A percentile compares a stretch with the other conserved stretches of the same genome.
These are phyloP conservation scores for Pholiota molesta DNA, from an alignment of 768 basidiomycete species.

Conservation along the genomic window DNA sequence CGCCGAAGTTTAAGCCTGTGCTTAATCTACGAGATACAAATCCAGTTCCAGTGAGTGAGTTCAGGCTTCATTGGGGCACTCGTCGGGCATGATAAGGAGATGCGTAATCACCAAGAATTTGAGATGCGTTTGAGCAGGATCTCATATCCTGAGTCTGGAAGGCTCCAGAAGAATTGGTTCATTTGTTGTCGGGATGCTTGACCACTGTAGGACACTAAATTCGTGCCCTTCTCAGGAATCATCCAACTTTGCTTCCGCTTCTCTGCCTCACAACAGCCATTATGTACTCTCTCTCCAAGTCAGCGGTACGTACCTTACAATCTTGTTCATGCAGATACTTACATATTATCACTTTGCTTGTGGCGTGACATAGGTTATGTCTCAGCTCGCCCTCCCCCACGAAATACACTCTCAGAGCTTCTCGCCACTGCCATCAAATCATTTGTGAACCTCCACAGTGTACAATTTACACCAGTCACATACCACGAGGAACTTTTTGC, in stretches of 20 bases:
- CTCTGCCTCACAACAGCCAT: slow-evolving; percentile 38
- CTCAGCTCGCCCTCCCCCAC: slow-evolving; percentile 31
- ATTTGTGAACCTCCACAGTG: slow-evolving; percentile 35
- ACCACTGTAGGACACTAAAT: no score
- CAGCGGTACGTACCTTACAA: slow-evolving; percentile 36
- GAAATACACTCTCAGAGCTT: slow-evolving; percentile 30
- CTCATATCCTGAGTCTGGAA: no score
- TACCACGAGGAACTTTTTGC: slow-evolving; percentile 38
- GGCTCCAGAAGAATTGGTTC: no score
- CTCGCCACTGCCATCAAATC: slow-evolving; percentile 30
- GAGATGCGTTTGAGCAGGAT: no score
- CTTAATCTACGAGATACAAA: slow-evolving; percentile 41
- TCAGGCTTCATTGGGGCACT: no score
- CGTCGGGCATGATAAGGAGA: no score
- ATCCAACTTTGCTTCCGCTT: slow-evolving; percentile 43
- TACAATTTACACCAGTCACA: slow-evolving; percentile 37
- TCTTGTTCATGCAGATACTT: slow-evolving; percentile 2
- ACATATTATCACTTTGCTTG: background rate
- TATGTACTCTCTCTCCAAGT: slow-evolving; percentile 48
- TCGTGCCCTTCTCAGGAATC: slow-evolving; percentile 26
- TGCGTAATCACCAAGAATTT: no score
- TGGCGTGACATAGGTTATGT: slow-evolving; percentile 23
- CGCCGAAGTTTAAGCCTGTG: slow-evolving; percentile 34
- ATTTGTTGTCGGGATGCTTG: no score
- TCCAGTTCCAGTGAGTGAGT: slow-evolving; percentile 32